These are phyloP conservation scores for Russula sp. DNA, from an alignment of 768 basidiomycete genomes.

Conservation along the genomic window DNA sequence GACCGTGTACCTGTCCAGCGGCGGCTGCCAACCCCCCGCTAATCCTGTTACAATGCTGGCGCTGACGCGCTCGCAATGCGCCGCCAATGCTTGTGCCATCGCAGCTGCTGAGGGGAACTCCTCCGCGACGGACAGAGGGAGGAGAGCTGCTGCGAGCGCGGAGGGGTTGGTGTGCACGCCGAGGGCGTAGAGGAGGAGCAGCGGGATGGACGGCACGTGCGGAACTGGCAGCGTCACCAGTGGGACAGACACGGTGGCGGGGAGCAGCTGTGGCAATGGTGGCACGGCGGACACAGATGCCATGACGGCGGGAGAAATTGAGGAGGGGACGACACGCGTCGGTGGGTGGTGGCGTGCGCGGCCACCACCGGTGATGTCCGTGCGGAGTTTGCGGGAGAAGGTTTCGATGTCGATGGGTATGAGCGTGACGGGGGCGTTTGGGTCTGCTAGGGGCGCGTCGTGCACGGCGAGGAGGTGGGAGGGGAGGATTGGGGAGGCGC, in stretches of 20 bases:
- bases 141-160: slow-evolving; percentile 14
- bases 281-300: background rate
- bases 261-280: background rate
- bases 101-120: slow-evolving; percentile 23
- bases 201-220: slow-evolving; percentile 10
- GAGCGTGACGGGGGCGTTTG: background rate
- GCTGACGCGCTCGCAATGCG: slow-evolving; percentile 23
- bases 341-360: background rate
- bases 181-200: slow-evolving; percentile 12
- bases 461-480: slow-evolving; percentile 15
- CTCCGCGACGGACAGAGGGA: slow-evolving; percentile 15
- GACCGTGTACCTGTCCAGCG: slow-evolving; percentile 30
- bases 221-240: slow-evolving; percentile 15
- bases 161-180: slow-evolving; percentile 12
- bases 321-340: background rate
- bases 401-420: slow-evolving; percentile 9
- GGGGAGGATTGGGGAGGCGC: slow-evolving; percentile 1
- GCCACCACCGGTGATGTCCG: background rate
- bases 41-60: background rate
- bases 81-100: slow-evolving; percentile 21
- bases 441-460: slow-evolving; percentile 8
- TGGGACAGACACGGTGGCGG: background rate
- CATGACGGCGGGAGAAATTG: background rate
- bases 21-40: background rate
- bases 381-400: slow-evolving; percentile 8